Evolutionary conservation across 2,329 filamentous ascomycete genomes (phyloP).

Genomic region (Xylaria sp.): DNA sequence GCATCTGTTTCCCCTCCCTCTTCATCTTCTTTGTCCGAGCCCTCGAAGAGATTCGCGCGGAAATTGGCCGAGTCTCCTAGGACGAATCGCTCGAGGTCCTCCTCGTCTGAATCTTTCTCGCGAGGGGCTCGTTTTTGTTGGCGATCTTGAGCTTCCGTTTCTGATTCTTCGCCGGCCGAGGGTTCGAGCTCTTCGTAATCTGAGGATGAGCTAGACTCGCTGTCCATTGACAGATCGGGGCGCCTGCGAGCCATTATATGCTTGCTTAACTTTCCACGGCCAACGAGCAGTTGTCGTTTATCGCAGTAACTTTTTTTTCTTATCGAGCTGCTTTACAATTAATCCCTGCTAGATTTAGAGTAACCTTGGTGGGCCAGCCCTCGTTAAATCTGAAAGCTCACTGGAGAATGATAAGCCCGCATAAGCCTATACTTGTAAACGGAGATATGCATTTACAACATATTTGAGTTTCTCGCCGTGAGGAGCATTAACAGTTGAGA

Average conservation of each 20-base stretch:
- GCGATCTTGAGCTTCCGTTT: conserved; percentile 44
- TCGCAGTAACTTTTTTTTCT: conserved; percentile 43
- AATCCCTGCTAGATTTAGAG: conserved; percentile 13
- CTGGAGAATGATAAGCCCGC: not conserved
- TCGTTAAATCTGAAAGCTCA: conserved; percentile 5
- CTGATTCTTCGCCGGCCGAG: conserved; percentile 48
- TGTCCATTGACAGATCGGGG: conserved; percentile 42
- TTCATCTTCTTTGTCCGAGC: conserved; percentile 54
- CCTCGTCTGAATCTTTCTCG: conserved; percentile 84
- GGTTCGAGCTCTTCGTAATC: conserved; percentile 46
- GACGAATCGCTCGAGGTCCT: conserved; percentile 86
- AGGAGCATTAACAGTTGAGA: not conserved
- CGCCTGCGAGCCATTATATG: conserved; percentile 42
- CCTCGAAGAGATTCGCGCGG: conserved; percentile 74
- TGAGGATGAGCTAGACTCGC: conserved; percentile 41
- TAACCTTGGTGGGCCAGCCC: conserved; percentile 19
- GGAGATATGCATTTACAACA: not conserved
- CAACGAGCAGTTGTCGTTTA: conserved; percentile 20
- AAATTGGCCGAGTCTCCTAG: conserved; percentile 91
- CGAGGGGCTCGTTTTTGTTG: conserved; percentile 43
- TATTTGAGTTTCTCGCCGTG: not conserved
- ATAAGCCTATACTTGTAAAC: not conserved
- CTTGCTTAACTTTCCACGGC: conserved; percentile 12
- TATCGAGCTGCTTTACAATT: conserved; percentile 27
- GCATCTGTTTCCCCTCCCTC: conserved; percentile 47